phyloP scores from a whole-genome alignment of 345 rosid species.

The Eucalyptus paniculata region DNA sequence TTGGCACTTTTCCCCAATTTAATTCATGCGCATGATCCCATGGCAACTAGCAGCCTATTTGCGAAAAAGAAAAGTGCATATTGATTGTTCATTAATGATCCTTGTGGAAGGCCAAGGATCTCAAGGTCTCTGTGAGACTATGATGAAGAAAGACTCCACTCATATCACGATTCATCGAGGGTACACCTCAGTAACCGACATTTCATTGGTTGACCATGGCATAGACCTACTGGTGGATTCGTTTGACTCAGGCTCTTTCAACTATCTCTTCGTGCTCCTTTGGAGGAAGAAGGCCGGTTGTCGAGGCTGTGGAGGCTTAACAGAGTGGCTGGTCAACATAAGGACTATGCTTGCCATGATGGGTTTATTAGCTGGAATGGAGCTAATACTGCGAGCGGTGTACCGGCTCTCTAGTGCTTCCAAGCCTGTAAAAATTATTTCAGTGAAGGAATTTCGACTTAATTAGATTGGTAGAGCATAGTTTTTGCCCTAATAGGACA shows the following conservation, averaged over 20 bases:
- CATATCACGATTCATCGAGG: background rate
- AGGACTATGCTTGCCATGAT: constrained; percentile 3
- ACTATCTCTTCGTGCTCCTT: background rate
- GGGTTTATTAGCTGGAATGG: constrained; percentile 3
- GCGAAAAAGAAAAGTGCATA: no score
- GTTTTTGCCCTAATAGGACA: no score
- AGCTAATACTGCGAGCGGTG: background rate
- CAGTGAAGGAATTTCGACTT: background rate
- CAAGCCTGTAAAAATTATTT: constrained; percentile 5
- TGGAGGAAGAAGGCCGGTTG: constrained; percentile 7
- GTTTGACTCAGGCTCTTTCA: background rate
- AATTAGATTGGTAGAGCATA: no score
- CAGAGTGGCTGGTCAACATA: constrained; percentile 6
- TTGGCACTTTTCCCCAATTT: no score
- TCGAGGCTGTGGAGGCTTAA: background rate
- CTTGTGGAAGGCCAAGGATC: background rate
- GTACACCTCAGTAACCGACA: background rate
- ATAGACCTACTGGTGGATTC: background rate
- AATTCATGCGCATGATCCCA: no score
- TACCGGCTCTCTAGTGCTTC: constrained; percentile 9
- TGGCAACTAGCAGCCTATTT: no score
- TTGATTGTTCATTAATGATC: background rate
- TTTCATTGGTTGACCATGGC: background rate
- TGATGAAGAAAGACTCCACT: background rate
- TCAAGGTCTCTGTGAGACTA: background rate